These are phyloP conservation scores for Termitomyces sp. DNA, from an alignment of 768 basidiomycete species.

Conservation along the genomic window DNA sequence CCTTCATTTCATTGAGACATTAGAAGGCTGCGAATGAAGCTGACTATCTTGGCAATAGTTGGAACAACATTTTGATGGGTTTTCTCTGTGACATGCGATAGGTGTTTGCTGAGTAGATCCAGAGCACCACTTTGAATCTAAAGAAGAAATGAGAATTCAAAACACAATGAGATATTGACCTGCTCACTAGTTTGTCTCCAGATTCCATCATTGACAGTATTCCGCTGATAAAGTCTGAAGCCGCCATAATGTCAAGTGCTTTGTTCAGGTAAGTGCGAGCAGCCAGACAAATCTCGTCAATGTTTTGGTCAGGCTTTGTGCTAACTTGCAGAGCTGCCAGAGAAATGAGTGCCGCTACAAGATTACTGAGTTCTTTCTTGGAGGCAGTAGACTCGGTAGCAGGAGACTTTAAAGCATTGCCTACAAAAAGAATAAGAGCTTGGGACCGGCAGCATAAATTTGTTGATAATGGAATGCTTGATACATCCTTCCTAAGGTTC, in stretches of 20 bases:
- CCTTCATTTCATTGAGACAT: no score
- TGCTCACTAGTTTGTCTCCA: no score
- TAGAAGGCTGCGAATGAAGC: no score
- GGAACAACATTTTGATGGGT: slow-evolving; percentile 47
- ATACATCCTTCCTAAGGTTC: slow-evolving; percentile 54
- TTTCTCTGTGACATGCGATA: slow-evolving; percentile 53
- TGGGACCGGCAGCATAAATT: slow-evolving; percentile 57
- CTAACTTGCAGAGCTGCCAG: slow-evolving; percentile 34
- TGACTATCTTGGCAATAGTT: slow-evolving; percentile 43
- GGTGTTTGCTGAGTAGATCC: slow-evolving; percentile 57
- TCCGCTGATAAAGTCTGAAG: no score
- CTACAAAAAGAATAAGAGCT: slow-evolving; percentile 61
- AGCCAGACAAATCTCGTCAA: slow-evolving; percentile 39
- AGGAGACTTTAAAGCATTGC: slow-evolving; percentile 40
- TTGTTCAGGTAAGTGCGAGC: slow-evolving; percentile 49
- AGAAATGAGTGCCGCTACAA: slow-evolving; percentile 46
- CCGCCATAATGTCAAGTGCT: slow-evolving; percentile 60
- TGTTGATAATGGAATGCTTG: slow-evolving; percentile 36
- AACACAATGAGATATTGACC: no score
- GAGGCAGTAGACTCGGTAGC: slow-evolving; percentile 18
- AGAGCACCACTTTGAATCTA: no score
- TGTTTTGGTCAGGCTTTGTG: slow-evolving; percentile 25
- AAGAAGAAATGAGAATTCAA: no score
- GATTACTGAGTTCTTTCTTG: slow-evolving; percentile 28
- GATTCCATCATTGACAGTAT: no score